Evolutionary conservation across 345 rosid species (phyloP), one percentile per base, ranked within the genome.

Genomic region (Hibiscus trionum): DNA sequence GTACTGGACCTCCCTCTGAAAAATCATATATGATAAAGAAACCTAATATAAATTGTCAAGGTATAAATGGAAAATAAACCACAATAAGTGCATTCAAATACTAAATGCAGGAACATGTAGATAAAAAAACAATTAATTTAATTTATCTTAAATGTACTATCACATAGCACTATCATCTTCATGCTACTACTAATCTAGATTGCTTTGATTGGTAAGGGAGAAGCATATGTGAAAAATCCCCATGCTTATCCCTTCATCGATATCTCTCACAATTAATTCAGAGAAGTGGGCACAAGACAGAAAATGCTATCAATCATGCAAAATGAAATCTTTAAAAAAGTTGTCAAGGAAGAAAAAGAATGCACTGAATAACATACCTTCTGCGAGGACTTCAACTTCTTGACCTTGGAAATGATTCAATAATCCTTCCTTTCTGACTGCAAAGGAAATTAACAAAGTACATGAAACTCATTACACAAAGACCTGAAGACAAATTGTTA

Each of bases 331-430:
- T 16, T 10, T 56, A n/a, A 12, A 10, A 58, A 31, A 5, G 11
- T 16, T 2, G 11, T 33, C 50, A 3, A 9, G 7, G 21, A 26
- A 35, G 29, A 3, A 24, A 15, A 58, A 14, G 33, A 21, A 15
- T 15, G 27, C 24, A n/a, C 19, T 29, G 35, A 27, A 21, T 3
- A 24, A 46, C 47, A 16, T 70, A 81, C 88, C 82, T 85, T 70
- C 73, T 84, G 2, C 79, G 77, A 72, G 90, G 90, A 67, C 88
- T 87, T 73, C 86, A 82, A 50, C 90, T 87, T 66, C 88, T 79
- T 16, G 88, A 84, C 73, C 65, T 85, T 26, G 88, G 79, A 64
- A 15, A 72, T 5, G 87, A 74, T 76, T 87, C 90, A 12, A 67
- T 76, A 57, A 85, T 79, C 71, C 82, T 83, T 74, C 90, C 90